Percentiles rank a stretch among this genome's conserved stretches.
Conservation (phyloP, 805 yeast species). For the Schizosaccharomyces osmophilus region DNA sequence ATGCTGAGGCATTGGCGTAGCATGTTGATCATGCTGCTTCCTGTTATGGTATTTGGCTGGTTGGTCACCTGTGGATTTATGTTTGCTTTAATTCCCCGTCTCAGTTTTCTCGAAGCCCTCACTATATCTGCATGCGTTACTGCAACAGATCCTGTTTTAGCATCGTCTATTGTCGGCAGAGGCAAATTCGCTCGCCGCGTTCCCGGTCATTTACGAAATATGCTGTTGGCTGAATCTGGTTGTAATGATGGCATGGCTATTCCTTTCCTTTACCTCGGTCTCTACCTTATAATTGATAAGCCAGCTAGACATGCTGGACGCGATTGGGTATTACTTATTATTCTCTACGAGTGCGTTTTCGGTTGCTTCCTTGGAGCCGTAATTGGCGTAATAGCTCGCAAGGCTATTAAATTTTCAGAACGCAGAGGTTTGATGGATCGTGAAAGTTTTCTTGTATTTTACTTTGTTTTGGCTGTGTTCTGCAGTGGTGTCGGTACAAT, state of each 20-base stretch:
- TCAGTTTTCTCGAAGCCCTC: conserved; percentile 46
- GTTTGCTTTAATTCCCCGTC: conserved; percentile 51
- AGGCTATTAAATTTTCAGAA: conserved; percentile 53
- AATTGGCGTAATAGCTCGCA: conserved; percentile 48
- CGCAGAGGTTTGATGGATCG: conserved; percentile 46
- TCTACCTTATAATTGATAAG: conserved; percentile 41
- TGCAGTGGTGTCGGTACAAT: conserved; percentile 80
- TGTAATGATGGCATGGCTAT: conserved; percentile 93
- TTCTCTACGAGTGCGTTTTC: conserved; percentile 58
- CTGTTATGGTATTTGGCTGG: conserved; percentile 86
- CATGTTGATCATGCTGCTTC: conserved; percentile 46
- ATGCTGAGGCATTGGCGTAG: conserved; percentile 67
- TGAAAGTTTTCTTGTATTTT: conserved; percentile 69
- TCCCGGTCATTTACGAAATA: conserved; percentile 73
- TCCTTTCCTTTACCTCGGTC: conserved; percentile 54
- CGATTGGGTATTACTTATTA: conserved; percentile 56
- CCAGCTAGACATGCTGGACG: conserved; percentile 43
- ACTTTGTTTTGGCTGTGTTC: conserved; percentile 53
- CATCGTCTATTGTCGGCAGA: conserved; percentile 86
- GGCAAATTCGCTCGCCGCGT: conserved; percentile 78
- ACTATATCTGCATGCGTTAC: conserved; percentile 71
- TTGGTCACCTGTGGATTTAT: conserved; percentile 53
- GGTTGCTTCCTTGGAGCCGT: conserved; percentile 53
- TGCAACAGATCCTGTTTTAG: conserved; percentile 85
- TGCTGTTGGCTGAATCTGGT: conserved; percentile 66